A percentile compares a stretch with the other conserved stretches of the same genome.
Conservation (phyloP, 2,329 filamentous ascomycete species). For the Dothideomycetes sp. region DNA sequence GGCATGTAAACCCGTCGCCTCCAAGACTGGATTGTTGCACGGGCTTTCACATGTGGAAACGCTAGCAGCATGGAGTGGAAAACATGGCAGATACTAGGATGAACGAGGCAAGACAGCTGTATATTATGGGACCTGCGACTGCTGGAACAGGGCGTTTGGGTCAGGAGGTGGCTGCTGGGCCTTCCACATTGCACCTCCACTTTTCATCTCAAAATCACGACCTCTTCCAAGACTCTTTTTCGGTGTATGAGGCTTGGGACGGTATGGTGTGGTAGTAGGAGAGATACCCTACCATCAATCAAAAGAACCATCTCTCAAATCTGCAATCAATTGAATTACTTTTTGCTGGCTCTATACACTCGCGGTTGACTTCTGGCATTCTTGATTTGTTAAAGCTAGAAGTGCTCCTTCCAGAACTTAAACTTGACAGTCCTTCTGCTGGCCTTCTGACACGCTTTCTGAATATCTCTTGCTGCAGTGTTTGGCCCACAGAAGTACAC, state of each 20-base stretch:
- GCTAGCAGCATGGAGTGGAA: too few relatives aligned
- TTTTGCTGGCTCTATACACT: too few relatives aligned
- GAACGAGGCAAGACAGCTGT: too few relatives aligned
- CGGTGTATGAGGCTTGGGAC: neutral
- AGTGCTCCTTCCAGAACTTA: constrained; percentile 98
- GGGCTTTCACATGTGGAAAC: too few relatives aligned
- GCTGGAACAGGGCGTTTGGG: neutral
- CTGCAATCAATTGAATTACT: neutral
- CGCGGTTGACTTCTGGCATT: too few relatives aligned
- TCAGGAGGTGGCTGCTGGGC: neutral
- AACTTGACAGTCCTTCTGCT: constrained; percentile 75
- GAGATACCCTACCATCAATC: neutral
- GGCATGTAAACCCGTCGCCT: neutral
- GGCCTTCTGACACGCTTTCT: constrained; percentile 63
- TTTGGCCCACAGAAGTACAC: constrained; percentile 97
- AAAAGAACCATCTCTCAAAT: neutral
- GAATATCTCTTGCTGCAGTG: constrained; percentile 68
- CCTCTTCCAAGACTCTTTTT: neutral
- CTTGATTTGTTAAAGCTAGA: constrained; percentile 23
- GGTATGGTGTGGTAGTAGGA: neutral
- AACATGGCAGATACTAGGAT: too few relatives aligned
- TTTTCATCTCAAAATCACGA: neutral
- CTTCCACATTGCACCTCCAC: neutral
- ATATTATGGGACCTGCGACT: neutral
- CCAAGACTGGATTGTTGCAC: too few relatives aligned